Percentiles rank a stretch among this genome's conserved stretches.
phyloP scores from a whole-genome alignment of 148 eudicot genomes.

The Pouteria glomerata region DNA sequence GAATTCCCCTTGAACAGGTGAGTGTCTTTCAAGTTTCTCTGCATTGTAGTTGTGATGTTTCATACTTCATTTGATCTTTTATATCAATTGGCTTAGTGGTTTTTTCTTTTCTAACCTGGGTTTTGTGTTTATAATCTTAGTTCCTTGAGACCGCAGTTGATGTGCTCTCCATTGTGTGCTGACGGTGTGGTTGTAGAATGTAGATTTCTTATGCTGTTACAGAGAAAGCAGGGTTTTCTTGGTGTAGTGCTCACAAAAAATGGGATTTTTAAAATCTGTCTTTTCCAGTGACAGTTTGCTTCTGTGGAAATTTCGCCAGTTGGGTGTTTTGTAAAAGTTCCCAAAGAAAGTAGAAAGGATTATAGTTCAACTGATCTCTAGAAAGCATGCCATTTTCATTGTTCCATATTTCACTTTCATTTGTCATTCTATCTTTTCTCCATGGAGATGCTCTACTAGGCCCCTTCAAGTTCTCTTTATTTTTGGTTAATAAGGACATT shows the following conservation, averaged over 20 bases:
- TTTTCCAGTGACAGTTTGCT: neutral
- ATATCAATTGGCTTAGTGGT: neutral
- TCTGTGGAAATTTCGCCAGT: neutral
- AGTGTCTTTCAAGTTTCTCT: neutral
- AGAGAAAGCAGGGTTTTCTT: neutral
- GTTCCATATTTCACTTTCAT: no score
- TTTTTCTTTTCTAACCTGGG: neutral
- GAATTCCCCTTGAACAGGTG: slow-evolving; percentile 19
- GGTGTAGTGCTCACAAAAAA: slow-evolving; percentile 1
- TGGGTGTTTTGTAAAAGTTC: no score
- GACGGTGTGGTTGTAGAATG: slow-evolving; percentile 1
- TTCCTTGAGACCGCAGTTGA: neutral
- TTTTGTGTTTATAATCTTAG: no score
- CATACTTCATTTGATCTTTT: neutral
- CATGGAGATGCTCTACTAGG: no score
- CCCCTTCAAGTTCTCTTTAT: no score
- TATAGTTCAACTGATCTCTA: neutral
- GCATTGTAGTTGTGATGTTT: neutral
- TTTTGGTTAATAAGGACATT: no score
- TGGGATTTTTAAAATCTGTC: slow-evolving; percentile 7
- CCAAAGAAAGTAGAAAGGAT: no score
- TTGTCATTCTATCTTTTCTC: no score
- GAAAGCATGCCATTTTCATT: neutral
- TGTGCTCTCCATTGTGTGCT: slow-evolving; percentile 10
- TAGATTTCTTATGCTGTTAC: slow-evolving; percentile 2